Evolutionary conservation across 495 filamentous ascomycete genomes (phyloP), one percentile per base, ranked within the genome.

Genomic region (Saxophila tyrrhenica): DNA sequence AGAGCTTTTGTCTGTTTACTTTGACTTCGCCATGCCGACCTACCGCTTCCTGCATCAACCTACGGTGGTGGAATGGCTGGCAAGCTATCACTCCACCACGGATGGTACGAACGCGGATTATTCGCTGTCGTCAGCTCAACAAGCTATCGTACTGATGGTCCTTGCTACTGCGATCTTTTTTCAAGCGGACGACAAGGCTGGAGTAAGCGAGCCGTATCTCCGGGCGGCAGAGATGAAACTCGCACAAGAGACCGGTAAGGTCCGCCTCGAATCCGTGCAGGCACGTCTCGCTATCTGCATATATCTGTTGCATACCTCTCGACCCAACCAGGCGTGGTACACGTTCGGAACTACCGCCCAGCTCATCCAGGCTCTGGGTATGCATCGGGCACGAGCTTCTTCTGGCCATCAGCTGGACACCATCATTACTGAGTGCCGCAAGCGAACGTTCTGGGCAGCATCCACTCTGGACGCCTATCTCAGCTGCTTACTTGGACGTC

Each of bases 381-480:
- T 62, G 24, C 59, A 62, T 23, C 55, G 55, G 8, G 25, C 35
- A 2, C 21, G 22, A 0, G 45, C 9, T 15, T 17, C 16, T 17
- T 17, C 1, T 13, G 19, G n/a, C 2, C n/a, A 11, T 2, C 46
- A 54, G 17, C 23, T n/a, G 8, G 29, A 29, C 32, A 17, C 25
- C 1, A 17, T 60, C 2, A 44, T 25, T 11, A 29, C 23, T 8
- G 59, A 62, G 49, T 59, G 55, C 25, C 47, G 59, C 56, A 80
- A 77, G 52, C 74, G 78, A 3, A 73, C 76, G 3, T 78, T 82
- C 23, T 81, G 78, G 78, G 73, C 74, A 35, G 73, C 70, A 1
- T 79, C 77, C 57, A 72, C 73, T 23, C 57, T 81, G 15, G 78
- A 81, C 61, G 78, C 74, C 58, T 77, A 81, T 55, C 65, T 81